phyloP scores from a whole-genome alignment of 495 filamentous ascomycete genomes.

The Chaetomium cochliodes region DNA sequence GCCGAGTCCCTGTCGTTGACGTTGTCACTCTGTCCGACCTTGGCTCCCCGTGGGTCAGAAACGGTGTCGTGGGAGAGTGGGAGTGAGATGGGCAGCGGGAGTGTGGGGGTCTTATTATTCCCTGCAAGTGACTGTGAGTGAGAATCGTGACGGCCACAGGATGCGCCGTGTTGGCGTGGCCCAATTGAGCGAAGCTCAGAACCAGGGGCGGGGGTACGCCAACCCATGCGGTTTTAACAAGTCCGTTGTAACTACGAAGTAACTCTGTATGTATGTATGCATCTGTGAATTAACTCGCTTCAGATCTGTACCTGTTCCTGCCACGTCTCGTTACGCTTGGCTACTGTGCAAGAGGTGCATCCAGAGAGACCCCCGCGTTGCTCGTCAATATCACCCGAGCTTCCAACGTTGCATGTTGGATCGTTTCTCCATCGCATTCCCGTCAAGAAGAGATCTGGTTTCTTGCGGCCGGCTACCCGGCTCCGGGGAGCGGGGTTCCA shows the following conservation, averaged over 20 bases:
- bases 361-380: background rate
- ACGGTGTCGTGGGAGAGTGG: constrained; percentile 31
- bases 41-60: constrained; percentile 29
- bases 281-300: no score
- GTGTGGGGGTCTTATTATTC: constrained; percentile 37
- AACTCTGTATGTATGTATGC: no score
- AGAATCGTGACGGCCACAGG: constrained; percentile 13
- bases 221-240: constrained; percentile 10
- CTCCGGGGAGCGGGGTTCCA: constrained; percentile 21
- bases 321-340: background rate
- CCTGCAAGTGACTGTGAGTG: constrained; percentile 21
- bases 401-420: background rate
- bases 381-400: background rate
- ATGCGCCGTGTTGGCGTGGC: constrained; percentile 24
- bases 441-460: background rate
- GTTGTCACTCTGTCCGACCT: constrained; percentile 30
- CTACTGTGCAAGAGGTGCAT: background rate
- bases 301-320: background rate
- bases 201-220: constrained; percentile 9
- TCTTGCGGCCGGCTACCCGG: constrained; percentile 1
- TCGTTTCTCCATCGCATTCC: background rate
- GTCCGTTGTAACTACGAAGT: no score
- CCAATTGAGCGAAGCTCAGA: constrained; percentile 15
- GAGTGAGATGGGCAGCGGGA: constrained; percentile 31
- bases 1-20: constrained; percentile 17